Evolutionary conservation across 2,329 filamentous ascomycete species (phyloP).

Genomic region (Calycina marina): DNA sequence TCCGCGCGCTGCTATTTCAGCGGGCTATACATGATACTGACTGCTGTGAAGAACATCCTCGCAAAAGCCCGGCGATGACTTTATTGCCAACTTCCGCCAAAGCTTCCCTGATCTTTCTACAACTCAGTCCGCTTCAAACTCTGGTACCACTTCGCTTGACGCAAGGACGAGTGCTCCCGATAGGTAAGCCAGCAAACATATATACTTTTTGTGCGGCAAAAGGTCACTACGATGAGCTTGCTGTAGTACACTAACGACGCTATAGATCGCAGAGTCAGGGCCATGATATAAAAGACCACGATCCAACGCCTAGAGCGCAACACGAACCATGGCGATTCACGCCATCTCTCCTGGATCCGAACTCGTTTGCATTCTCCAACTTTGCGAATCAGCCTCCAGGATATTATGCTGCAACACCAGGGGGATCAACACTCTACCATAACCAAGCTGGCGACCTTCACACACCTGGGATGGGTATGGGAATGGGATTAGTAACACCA

Average conservation of each 20-base stretch:
- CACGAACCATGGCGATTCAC: constrained; percentile 81
- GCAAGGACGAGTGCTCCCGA: constrained; percentile 17
- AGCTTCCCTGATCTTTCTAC: constrained; percentile 62
- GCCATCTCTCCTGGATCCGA: constrained; percentile 75
- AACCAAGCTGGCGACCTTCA: constrained; percentile 75
- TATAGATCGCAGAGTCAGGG: constrained; percentile 18
- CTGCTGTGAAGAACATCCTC: constrained; percentile 39
- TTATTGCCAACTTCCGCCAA: constrained; percentile 72
- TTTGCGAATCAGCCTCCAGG: constrained; percentile 69
- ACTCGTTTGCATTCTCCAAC: constrained; percentile 63
- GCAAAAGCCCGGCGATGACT: constrained; percentile 74
- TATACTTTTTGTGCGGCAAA: too few relatives aligned
- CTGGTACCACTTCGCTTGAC: constrained; percentile 19
- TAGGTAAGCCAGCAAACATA: constrained; percentile 6
- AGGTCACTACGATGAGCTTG: too few relatives aligned
- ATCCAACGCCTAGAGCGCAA: constrained; percentile 67
- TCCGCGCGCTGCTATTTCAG: neutral
- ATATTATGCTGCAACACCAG: constrained; percentile 80
- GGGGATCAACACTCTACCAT: constrained; percentile 67
- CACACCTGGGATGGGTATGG: constrained; percentile 67
- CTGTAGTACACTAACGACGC: constrained; percentile 3
- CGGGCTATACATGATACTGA: constrained; percentile 7
- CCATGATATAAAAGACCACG: constrained; percentile 50
- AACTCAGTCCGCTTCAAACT: constrained; percentile 31
- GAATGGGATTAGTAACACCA: constrained; percentile 42